phyloP scores from a whole-genome alignment of 1,139 yeast species.

The Kodamaea sp. region DNA sequence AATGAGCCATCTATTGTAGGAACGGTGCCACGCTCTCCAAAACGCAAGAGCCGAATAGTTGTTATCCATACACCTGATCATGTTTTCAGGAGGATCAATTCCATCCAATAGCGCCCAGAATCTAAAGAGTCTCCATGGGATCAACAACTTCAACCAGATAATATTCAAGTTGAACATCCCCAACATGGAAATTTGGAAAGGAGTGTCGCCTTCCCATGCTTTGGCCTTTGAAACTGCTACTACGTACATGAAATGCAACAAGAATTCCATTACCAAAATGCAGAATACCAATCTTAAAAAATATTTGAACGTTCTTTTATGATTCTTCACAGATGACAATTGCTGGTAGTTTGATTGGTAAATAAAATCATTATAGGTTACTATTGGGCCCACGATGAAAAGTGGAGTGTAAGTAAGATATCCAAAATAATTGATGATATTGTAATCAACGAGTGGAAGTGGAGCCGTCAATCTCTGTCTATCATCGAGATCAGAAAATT shows the following conservation, averaged over 20 bases:
- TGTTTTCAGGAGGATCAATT: slow-evolving; percentile 96
- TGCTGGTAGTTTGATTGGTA: slow-evolving; percentile 60
- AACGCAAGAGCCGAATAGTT: slow-evolving; percentile 90
- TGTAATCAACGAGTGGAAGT: slow-evolving; percentile 61
- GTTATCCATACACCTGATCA: slow-evolving; percentile 95
- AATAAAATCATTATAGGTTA: slow-evolving; percentile 88
- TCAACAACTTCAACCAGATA: slow-evolving; percentile 87
- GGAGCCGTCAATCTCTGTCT: slow-evolving; percentile 69
- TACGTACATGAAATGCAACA: slow-evolving; percentile 86
- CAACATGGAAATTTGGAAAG: slow-evolving; percentile 92
- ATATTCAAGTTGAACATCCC: slow-evolving; percentile 87
- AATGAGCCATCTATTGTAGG: slow-evolving; percentile 86
- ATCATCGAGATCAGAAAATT: slow-evolving; percentile 48
- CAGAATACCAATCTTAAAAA: slow-evolving; percentile 71
- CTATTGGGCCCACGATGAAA: slow-evolving; percentile 91
- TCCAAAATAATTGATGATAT: slow-evolving; percentile 63
- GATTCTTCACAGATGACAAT: slow-evolving; percentile 50
- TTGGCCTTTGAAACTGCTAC: slow-evolving; percentile 87
- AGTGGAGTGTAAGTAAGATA: slow-evolving; percentile 85
- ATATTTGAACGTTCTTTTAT: slow-evolving; percentile 57
- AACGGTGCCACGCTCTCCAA: slow-evolving; percentile 99
- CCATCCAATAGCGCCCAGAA: slow-evolving; percentile 90
- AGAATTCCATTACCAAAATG: slow-evolving; percentile 81
- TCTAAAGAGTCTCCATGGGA: slow-evolving; percentile 96
- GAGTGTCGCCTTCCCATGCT: slow-evolving; percentile 89